Conservation (phyloP, 2,329 filamentous ascomycete genomes). For the Monosporascus sp. region DNA sequence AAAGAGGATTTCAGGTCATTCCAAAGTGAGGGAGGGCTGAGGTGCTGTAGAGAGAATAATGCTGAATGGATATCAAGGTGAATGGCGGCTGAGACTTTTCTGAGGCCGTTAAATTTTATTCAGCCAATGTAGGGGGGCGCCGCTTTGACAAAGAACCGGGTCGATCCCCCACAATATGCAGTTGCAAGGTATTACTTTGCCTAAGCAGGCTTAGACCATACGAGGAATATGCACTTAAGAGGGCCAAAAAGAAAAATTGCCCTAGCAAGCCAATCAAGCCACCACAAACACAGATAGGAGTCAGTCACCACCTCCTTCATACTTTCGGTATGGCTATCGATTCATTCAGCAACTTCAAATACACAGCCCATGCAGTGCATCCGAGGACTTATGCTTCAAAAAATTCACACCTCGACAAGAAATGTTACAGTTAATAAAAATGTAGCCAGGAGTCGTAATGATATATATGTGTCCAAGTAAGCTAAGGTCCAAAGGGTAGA, state of each 20-base stretch:
- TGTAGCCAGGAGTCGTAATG: slow-evolving; percentile 4
- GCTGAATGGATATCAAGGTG: background rate
- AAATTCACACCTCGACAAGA: background rate
- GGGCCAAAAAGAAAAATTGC: too few species aligned
- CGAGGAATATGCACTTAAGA: too few species aligned
- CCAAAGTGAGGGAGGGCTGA: too few species aligned
- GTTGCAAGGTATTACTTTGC: too few species aligned
- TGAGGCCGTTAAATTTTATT: background rate
- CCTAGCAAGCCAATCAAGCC: too few species aligned
- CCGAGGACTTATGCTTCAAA: background rate
- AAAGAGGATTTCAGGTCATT: too few species aligned
- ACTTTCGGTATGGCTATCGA: too few species aligned
- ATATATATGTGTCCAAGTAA: slow-evolving; percentile 7
- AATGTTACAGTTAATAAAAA: slow-evolving; percentile 4
- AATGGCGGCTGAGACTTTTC: slow-evolving; percentile 16
- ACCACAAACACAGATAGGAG: too few species aligned
- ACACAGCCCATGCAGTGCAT: background rate
- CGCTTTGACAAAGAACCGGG: background rate
- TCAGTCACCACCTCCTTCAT: too few species aligned
- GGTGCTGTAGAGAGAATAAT: too few species aligned
- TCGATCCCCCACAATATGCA: too few species aligned
- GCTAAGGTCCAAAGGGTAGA: background rate
- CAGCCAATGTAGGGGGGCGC: background rate
- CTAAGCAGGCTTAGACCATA: too few species aligned
- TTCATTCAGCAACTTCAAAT: background rate